Base-by-base conservation (phyloP, 2,329 filamentous ascomycete species). In the Neocatenulostroma microsporum region DNA sequence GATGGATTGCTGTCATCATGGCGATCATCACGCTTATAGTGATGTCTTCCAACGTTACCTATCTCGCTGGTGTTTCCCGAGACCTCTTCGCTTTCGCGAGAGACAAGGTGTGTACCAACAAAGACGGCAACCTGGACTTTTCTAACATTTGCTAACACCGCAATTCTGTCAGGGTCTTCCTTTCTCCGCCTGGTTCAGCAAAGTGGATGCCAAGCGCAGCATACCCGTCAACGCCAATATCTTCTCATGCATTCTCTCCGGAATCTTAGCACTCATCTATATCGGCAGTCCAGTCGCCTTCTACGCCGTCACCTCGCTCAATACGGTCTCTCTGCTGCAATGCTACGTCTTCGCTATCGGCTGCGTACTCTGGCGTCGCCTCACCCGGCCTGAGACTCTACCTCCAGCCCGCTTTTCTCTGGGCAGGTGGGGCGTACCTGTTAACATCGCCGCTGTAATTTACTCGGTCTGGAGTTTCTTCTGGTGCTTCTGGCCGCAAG, bases 211-310 rank as follows among this genome's bases (percentile, higher is more conserved):
- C 9, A 38, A 27, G 8, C 35, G 36, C 9, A 30, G 41, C 18
- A 42, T 52, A 9, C 45, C 48, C 6, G 34, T 45, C 29, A 32
- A 40, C n/a, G 48, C 50, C 12, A 36, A 18, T 4, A 31, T 40
- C 10, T 70, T 69, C 3, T 68, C 70, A 42, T 63, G 77, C 2
- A 72, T 73, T 2, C 70, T 75, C 0, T 70, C 73, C 12, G 30
- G 19, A 7, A 36, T 53, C 5, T 40, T 62, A 10, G 46, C 47
- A 10, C 48, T 63, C 5, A 61, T 64, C 37, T 61, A 62, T 34
- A 59, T 65, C 20, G 62, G 60, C 13, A 53, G 45, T 9, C 47
- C 53, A 1, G 49, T 52, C 0, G 66, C 61, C 0, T 66, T 69
- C 37, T 62, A 62, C 39, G 62, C 60, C 1, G 51, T 69, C 3